Base-by-base conservation (phyloP, 345 rosid genomes). In the Populus davidiana region DNA sequence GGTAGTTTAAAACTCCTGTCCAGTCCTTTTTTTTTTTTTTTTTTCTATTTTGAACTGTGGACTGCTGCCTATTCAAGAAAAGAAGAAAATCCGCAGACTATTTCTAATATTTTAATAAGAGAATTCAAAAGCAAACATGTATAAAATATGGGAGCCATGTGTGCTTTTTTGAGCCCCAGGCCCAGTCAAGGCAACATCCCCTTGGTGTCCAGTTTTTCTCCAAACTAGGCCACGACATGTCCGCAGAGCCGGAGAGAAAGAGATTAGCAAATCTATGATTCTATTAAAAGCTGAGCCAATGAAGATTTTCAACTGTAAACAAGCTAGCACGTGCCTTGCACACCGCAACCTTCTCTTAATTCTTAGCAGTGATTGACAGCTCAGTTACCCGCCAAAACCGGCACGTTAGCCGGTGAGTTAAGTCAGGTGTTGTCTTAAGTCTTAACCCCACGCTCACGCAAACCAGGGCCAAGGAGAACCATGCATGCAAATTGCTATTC, bases 321-420 rank as follows among this genome's bases (percentile, higher is more conserved):
- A 20, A 67, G 27, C 27, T 27, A 27, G 49, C 81, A 67, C 63
- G 82, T 78, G 82, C 67, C 25, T 66, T 56, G 41, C 71, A 41
- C 82, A 43, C 14, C 21, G 56, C 8, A 29, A 1, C 18, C 39
- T 29, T 16, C 20, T 25, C 41, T 49, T 67, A 16, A n/a, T 21
- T 27, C 74, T 1, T 59, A 1, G 49, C 70, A 52, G 18, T 23
- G 9, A 43, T 47, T 6, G 72, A 63, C 72, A 73, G 75, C 77
- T 23, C 68, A 66, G 25, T 29, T n/a, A 31, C 52, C 74, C 81
- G 50, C 27, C 67, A 31, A 25, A 76, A 31, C 73, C 67, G 84
- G 83, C 87, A 79, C 71, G 61, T 44, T 77, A 75, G 39, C 76
- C 83, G 78, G 81, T 79, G 31, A 47, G 10, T 5, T 8, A 25